A percentile compares a stretch with the other conserved stretches of the same genome.
phyloP scores from a whole-genome alignment of 768 basidiomycete genomes.

The Termitomyces sp. region DNA sequence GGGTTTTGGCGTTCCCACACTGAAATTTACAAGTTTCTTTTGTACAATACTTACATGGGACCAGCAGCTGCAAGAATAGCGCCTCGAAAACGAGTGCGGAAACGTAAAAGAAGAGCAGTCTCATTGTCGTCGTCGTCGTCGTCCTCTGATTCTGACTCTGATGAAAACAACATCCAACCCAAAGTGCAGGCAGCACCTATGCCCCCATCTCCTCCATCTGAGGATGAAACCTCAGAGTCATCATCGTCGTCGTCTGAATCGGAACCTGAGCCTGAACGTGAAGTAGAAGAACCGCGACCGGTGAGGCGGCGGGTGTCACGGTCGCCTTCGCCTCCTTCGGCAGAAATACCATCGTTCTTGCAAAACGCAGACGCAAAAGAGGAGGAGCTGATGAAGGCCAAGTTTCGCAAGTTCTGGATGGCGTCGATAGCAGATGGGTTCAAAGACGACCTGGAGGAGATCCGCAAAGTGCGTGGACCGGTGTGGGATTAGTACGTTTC shows the following conservation, averaged over 20 bases:
- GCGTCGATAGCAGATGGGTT: constrained; percentile 76
- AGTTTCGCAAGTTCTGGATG: constrained; percentile 88
- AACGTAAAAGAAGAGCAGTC: constrained; percentile 47
- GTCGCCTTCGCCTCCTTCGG: constrained; percentile 41
- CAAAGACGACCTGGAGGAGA: constrained; percentile 76
- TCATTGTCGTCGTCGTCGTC: constrained; percentile 37
- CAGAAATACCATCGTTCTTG: constrained; percentile 54
- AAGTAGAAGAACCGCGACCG: constrained; percentile 7
- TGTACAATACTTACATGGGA: neutral
- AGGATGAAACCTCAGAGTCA: constrained; percentile 15
- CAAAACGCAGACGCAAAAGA: constrained; percentile 20
- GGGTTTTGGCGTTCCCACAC: neutral
- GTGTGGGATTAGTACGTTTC: neutral
- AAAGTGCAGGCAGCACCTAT: constrained; percentile 3
- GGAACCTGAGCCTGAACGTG: neutral
- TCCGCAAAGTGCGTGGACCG: constrained; percentile 55
- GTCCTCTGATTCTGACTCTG: constrained; percentile 21
- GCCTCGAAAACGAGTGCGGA: constrained; percentile 43
- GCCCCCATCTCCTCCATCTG: neutral
- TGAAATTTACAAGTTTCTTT: neutral
- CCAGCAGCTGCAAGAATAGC: constrained; percentile 26
- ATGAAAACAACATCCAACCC: neutral
- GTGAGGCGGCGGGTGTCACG: constrained; percentile 23
- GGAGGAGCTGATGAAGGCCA: constrained; percentile 55
- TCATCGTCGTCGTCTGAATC: constrained; percentile 21